phyloP scores from a whole-genome alignment of 768 basidiomycete genomes.

The Russula brevipes region DNA sequence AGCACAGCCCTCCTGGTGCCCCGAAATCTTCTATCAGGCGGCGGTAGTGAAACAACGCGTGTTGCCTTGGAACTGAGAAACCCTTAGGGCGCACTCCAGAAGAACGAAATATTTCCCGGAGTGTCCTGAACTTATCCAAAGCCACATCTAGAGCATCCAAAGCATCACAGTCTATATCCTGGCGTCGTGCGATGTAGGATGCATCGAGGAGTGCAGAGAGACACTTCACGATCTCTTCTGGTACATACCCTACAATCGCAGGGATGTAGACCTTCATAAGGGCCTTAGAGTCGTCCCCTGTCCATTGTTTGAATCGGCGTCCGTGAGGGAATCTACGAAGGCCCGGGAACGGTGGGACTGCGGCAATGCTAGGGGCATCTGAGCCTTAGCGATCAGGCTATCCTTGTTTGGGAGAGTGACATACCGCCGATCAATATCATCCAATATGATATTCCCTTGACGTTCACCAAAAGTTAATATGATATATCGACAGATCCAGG shows the following conservation, averaged over 20 bases:
- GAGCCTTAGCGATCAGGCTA: neutral
- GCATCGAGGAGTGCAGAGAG: neutral
- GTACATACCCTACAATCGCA: neutral
- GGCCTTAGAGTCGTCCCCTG: constrained; percentile 6
- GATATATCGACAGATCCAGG: neutral
- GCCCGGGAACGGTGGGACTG: neutral
- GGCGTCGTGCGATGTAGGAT: constrained; percentile 19
- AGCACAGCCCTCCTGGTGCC: neutral
- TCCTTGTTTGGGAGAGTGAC: neutral
- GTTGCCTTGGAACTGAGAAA: neutral
- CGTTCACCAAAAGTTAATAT: neutral
- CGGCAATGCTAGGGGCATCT: neutral
- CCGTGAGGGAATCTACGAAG: neutral
- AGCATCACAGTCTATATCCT: neutral
- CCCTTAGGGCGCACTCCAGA: neutral
- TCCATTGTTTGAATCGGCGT: constrained; percentile 6
- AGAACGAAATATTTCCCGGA: neutral
- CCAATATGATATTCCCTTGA: neutral
- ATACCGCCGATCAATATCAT: neutral
- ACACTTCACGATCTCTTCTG: neutral
- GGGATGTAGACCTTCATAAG: neutral
- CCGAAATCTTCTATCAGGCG: neutral
- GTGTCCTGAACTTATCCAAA: neutral
- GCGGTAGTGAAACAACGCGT: neutral
- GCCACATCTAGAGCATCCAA: neutral